These are phyloP conservation scores for Wickerhamomyces chaumierensis DNA, from an alignment of 805 yeast genomes.

Conservation along the genomic window DNA sequence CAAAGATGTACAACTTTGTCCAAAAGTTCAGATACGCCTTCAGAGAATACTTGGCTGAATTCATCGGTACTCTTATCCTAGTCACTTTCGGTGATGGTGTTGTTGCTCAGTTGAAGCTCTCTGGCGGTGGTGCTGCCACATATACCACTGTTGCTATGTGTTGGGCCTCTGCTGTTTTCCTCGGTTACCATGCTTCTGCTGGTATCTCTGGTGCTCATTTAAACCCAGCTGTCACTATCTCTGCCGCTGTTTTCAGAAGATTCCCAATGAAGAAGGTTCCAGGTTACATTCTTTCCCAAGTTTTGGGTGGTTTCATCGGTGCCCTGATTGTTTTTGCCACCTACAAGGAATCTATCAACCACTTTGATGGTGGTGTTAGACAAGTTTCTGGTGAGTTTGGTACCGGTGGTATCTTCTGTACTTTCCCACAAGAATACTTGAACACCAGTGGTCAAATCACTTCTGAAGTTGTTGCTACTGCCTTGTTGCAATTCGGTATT, in stretches of 20 bases:
- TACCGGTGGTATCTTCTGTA: slow-evolving; percentile 35
- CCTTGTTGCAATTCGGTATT: slow-evolving; percentile 32
- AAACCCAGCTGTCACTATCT: slow-evolving; percentile 41
- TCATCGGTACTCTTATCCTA: slow-evolving; percentile 36
- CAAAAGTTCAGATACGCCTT: slow-evolving; percentile 18
- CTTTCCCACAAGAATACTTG: slow-evolving; percentile 30
- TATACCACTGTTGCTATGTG: slow-evolving; percentile 31
- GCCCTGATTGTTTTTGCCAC: slow-evolving; percentile 34
- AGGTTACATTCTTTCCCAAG: slow-evolving; percentile 33
- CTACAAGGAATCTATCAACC: slow-evolving; percentile 28
- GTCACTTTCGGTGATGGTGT: slow-evolving; percentile 37
- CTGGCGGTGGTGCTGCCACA: slow-evolving; percentile 27
- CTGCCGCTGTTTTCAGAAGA: slow-evolving; percentile 36
- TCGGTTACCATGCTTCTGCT: slow-evolving; percentile 39
- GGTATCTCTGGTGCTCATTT: slow-evolving; percentile 51
- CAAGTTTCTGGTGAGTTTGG: slow-evolving; percentile 19
- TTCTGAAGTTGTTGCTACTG: slow-evolving; percentile 35
- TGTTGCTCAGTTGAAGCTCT: slow-evolving; percentile 31
- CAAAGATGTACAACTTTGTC: slow-evolving; percentile 10
- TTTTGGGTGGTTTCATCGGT: slow-evolving; percentile 37
- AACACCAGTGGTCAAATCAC: slow-evolving; percentile 32
- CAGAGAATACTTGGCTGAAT: slow-evolving; percentile 41
- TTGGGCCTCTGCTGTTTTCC: slow-evolving; percentile 46
- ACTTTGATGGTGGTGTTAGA: slow-evolving; percentile 24
- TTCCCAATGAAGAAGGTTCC: slow-evolving; percentile 39